phyloP scores from a whole-genome alignment of 73 alveolate species.

The Paraurostyla sp. region DNA sequence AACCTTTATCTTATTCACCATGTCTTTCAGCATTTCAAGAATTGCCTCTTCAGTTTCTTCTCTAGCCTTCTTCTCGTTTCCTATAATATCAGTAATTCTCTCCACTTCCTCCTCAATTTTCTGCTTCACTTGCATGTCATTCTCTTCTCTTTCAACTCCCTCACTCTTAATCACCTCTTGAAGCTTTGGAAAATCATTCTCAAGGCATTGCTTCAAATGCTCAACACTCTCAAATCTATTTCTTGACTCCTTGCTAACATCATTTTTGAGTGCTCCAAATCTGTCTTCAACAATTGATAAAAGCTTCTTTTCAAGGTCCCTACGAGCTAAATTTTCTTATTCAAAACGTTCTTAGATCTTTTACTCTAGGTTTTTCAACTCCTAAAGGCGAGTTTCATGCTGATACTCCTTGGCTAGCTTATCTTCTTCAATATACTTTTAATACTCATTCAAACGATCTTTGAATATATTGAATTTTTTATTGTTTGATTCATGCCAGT shows the following conservation, averaged over 20 bases:
- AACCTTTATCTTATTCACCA: conserved; percentile 87
- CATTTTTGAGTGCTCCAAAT: conserved; percentile 58
- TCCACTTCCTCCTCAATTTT: conserved; percentile 86
- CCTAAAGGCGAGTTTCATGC: conserved; percentile 72
- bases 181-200: conserved; percentile 89
- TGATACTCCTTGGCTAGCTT: conserved; percentile 71
- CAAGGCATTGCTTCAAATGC: conserved; percentile 67
- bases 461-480: conserved; percentile 57
- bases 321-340: conserved; percentile 68
- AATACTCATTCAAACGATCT: conserved; percentile 64
- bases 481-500: conserved; percentile 70
- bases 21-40: conserved; percentile 92
- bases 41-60: conserved; percentile 95
- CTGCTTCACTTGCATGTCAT: conserved; percentile 80
- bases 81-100: conserved; percentile 71
- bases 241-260: conserved; percentile 60
- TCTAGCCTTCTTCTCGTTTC: conserved; percentile 87
- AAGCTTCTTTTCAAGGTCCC: conserved; percentile 73
- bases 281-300: conserved; percentile 71
- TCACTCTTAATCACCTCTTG: conserved; percentile 87
- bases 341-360: conserved; percentile 71
- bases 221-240: conserved; percentile 63
- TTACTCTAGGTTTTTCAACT: conserved; percentile 65
- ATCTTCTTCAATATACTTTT: conserved; percentile 78
- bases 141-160: conserved; percentile 83